Evolutionary conservation across 768 basidiomycete species (phyloP).

Genomic region (Kwoniella pini): DNA sequence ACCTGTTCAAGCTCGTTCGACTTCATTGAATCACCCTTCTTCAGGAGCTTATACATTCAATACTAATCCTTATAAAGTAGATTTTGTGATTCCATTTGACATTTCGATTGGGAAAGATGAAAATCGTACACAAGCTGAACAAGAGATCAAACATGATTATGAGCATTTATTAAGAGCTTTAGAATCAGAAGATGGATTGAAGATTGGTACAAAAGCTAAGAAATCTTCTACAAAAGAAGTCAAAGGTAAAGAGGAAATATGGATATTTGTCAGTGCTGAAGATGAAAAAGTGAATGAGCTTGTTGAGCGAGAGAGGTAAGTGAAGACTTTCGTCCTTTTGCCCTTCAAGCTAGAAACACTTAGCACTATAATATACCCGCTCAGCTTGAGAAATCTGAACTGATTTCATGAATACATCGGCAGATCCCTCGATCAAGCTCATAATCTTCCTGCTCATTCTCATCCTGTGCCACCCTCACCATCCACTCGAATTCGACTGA

Average conservation of each 20-base stretch:
- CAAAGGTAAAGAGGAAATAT: constrained; percentile 49
- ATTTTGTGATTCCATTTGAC: constrained; percentile 46
- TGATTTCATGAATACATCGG: constrained; percentile 68
- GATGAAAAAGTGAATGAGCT: constrained; percentile 65
- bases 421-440: constrained; percentile 60
- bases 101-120: constrained; percentile 23
- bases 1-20: constrained; percentile 29
- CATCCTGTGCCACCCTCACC: constrained; percentile 62
- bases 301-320: constrained; percentile 73
- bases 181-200: constrained; percentile 45
- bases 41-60: neutral
- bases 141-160: constrained; percentile 43
- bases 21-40: constrained; percentile 18
- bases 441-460: constrained; percentile 60
- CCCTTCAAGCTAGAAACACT: too few relatives aligned
- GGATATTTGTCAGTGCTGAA: constrained; percentile 72
- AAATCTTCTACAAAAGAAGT: constrained; percentile 14
- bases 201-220: constrained; percentile 33
- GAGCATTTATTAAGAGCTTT: constrained; percentile 39
- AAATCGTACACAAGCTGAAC: constrained; percentile 27
- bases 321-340: too few relatives aligned
- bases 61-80: constrained; percentile 44
- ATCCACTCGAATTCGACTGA: constrained; percentile 51
- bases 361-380: too few relatives aligned
- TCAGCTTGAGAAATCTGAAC: neutral